Conservation (phyloP, 352 stramenopile genomes). For the Phytophthora citricola region DNA sequence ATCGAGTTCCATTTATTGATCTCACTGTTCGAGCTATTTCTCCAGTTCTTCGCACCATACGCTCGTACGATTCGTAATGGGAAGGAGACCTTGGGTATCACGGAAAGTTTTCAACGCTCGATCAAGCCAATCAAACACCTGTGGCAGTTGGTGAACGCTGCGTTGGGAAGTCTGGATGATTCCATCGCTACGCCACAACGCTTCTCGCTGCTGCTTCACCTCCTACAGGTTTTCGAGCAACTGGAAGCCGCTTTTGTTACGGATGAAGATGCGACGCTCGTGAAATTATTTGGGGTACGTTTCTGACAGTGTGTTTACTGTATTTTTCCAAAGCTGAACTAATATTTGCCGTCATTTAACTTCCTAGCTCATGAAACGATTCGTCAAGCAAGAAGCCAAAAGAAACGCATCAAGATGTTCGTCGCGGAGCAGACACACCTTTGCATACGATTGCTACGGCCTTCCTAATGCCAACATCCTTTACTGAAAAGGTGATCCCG, state of each 20-base stretch:
- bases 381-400: slow-evolving; percentile 60
- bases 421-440: slow-evolving; percentile 54
- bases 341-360: neutral
- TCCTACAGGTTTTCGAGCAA: slow-evolving; percentile 70
- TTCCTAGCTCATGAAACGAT: slow-evolving; percentile 52
- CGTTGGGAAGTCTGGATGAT: slow-evolving; percentile 53
- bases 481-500: slow-evolving; percentile 44
- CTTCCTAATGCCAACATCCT: slow-evolving; percentile 47
- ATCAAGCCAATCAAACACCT: slow-evolving; percentile 52
- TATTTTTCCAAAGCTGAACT: neutral
- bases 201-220: slow-evolving; percentile 71
- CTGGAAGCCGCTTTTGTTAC: slow-evolving; percentile 47
- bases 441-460: slow-evolving; percentile 51
- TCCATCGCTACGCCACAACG: slow-evolving; percentile 60
- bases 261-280: slow-evolving; percentile 42
- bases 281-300: slow-evolving; percentile 50
- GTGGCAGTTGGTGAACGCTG: slow-evolving; percentile 55
- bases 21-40: slow-evolving; percentile 58
- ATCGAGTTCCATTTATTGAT: slow-evolving; percentile 73
- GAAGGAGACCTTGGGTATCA: slow-evolving; percentile 12
- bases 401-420: slow-evolving; percentile 52
- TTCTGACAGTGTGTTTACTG: neutral
- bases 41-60: slow-evolving; percentile 68
- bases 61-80: slow-evolving; percentile 36
- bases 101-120: slow-evolving; percentile 44